A percentile compares a stretch with the other conserved stretches of the same genome.
phyloP scores from a whole-genome alignment of 176 grass and related monocot species.

The Olyra latifolia region DNA sequence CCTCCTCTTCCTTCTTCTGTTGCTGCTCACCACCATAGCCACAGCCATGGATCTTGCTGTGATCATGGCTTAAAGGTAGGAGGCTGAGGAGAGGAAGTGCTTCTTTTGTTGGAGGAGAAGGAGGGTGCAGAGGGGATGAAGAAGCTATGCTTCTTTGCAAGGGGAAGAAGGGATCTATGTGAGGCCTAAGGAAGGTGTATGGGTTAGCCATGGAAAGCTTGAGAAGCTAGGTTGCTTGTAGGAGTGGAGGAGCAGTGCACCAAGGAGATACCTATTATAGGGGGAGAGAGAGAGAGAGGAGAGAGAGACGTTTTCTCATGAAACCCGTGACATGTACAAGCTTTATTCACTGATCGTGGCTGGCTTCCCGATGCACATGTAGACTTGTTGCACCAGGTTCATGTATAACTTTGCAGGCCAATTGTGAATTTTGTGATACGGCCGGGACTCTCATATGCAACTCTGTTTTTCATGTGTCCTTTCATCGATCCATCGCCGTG shows the following conservation, averaged over 20 bases:
- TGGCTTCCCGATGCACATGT: neutral
- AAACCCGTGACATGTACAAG: constrained; percentile 34
- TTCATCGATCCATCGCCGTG: neutral
- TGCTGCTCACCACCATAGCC: neutral
- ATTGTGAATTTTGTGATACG: neutral
- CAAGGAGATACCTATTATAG: constrained; percentile 25
- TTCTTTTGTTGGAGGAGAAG: constrained; percentile 24
- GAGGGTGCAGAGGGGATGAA: constrained; percentile 19
- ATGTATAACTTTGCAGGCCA: neutral
- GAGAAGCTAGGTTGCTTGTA: constrained; percentile 18
- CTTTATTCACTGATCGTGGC: neutral
- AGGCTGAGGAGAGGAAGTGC: constrained; percentile 55
- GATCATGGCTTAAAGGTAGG: constrained; percentile 38
- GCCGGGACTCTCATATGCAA: neutral
- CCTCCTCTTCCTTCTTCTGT: constrained; percentile 6
- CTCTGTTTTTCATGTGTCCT: neutral
- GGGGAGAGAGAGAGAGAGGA: neutral
- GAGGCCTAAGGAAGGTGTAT: constrained; percentile 32
- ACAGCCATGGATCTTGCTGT: constrained; percentile 7
- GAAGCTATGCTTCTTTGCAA: constrained; percentile 28
- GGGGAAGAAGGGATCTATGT: neutral
- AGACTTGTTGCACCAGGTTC: neutral
- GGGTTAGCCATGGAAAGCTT: constrained; percentile 30
- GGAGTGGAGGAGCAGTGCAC: constrained; percentile 26
- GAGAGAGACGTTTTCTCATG: neutral